phyloP scores from a whole-genome alignment of 1,284 basidiomycete genomes.

The Cystobasidium sp. region DNA sequence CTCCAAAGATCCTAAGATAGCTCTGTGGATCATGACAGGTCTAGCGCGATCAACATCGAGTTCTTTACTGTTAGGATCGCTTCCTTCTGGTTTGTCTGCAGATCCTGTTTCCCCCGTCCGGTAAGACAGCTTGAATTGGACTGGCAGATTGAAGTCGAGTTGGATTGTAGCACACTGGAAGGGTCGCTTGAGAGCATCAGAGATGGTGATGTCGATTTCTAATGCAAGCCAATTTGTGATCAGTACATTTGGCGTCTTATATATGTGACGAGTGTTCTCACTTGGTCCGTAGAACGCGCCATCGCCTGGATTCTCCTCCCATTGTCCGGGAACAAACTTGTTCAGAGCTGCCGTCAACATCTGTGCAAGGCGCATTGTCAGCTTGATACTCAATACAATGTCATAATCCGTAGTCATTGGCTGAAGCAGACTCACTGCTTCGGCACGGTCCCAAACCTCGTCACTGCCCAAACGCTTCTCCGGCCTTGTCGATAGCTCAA shows the following conservation, averaged over 20 bases:
- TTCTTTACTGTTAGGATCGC: constrained; percentile 57
- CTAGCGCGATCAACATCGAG: constrained; percentile 68
- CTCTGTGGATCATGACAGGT: constrained; percentile 98
- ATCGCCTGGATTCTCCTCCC: constrained; percentile 94
- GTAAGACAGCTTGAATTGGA: constrained; percentile 94
- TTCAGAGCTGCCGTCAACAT: constrained; percentile 86
- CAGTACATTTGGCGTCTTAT: background rate
- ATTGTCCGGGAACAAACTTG: constrained; percentile 82
- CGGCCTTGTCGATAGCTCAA: constrained; percentile 94
- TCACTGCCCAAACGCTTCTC: constrained; percentile 91
- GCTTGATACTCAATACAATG: background rate
- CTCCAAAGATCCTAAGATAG: constrained; percentile 92
- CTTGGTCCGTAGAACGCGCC: constrained; percentile 70
- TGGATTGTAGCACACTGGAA: constrained; percentile 99
- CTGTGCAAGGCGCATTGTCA: constrained; percentile 58
- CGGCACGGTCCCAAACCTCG: constrained; percentile 87
- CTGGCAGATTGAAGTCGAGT: constrained; percentile 99
- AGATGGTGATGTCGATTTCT: constrained; percentile 95
- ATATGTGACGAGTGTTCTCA: background rate
- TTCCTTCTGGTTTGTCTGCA: constrained; percentile 58
- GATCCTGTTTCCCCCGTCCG: constrained; percentile 60
- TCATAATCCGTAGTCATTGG: background rate
- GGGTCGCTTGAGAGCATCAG: constrained; percentile 86
- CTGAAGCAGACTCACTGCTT: constrained; percentile 63
- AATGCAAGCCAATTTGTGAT: background rate